Conservation (phyloP, 352 stramenopile species). For the Pythium brassicae region DNA sequence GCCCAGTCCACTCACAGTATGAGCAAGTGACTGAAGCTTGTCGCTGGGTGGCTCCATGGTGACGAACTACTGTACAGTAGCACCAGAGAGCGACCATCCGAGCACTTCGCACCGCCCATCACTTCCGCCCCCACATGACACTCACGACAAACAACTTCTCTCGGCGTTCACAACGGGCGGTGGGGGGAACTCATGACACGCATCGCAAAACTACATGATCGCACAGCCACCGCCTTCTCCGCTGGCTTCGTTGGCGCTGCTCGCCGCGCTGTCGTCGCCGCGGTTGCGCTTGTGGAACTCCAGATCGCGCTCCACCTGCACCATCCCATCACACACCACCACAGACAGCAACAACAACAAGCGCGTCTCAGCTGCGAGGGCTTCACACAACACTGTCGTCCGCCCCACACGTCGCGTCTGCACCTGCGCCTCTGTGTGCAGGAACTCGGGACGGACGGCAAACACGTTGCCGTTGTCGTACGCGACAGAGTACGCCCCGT, state of each 20-base stretch:
- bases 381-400: too few relatives aligned
- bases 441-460: conserved; percentile 26
- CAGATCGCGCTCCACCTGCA: conserved; percentile 36
- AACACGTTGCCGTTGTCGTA: conserved; percentile 64
- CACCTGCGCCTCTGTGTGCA: conserved; percentile 53
- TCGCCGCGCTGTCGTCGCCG: background rate
- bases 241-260: background rate
- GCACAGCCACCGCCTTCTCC: conserved; percentile 7
- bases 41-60: too few relatives aligned
- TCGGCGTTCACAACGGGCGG: background rate
- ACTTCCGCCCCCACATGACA: too few relatives aligned
- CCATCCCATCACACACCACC: background rate
- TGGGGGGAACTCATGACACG: background rate
- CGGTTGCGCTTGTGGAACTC: conserved; percentile 6
- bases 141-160: too few relatives aligned
- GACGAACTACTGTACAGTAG: too few relatives aligned
- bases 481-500: conserved; percentile 39
- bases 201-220: conserved; percentile 11
- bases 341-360: conserved; percentile 16
- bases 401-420: conserved; percentile 5
- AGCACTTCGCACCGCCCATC: too few relatives aligned
- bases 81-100: too few relatives aligned
- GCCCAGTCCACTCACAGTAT: too few relatives aligned
- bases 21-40: too few relatives aligned
- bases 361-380: too few relatives aligned